A percentile compares a stretch with the other conserved stretches of the same genome.
These are phyloP conservation scores for Porpolomopsis calyptriformis DNA, from an alignment of 768 basidiomycete species.

Conservation along the genomic window DNA sequence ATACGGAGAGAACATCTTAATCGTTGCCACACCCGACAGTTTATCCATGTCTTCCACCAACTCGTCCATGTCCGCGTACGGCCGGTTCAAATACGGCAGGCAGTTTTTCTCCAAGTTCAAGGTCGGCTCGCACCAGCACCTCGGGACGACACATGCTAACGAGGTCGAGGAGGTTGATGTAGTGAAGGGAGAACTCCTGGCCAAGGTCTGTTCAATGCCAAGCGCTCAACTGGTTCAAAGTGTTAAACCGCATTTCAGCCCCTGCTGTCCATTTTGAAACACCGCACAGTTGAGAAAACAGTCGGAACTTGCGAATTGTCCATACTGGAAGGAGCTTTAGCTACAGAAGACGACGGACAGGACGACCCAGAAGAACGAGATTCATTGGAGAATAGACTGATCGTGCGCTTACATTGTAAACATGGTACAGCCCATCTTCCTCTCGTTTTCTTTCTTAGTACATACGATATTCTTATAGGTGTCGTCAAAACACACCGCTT, in stretches of 20 bases:
- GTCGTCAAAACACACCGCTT: slow-evolving; percentile 76
- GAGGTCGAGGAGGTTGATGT: slow-evolving; percentile 28
- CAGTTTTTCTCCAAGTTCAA: slow-evolving; percentile 64
- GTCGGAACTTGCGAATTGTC: slow-evolving; percentile 70
- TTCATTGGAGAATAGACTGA: slow-evolving; percentile 58
- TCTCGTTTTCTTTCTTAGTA: neutral
- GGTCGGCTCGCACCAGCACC: slow-evolving; percentile 21
- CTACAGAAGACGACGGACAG: slow-evolving; percentile 23
- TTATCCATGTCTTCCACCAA: slow-evolving; percentile 67
- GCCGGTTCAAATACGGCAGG: slow-evolving; percentile 59
- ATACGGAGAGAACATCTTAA: slow-evolving; percentile 72
- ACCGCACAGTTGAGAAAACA: slow-evolving; percentile 62
- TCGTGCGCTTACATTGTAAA: slow-evolving; percentile 71
- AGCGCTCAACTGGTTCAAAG: slow-evolving; percentile 1
- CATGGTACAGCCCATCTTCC: slow-evolving; percentile 41
- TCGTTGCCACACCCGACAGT: slow-evolving; percentile 51
- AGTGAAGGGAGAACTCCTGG: slow-evolving; percentile 56
- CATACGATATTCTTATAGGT: slow-evolving; percentile 31
- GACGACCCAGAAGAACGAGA: slow-evolving; percentile 37
- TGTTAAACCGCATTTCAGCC: slow-evolving; percentile 30
- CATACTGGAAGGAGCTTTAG: slow-evolving; percentile 40
- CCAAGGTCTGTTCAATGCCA: slow-evolving; percentile 39
- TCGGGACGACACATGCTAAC: slow-evolving; percentile 14
- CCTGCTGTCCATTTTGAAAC: slow-evolving; percentile 63
- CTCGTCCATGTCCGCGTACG: slow-evolving; percentile 73